phyloP scores from a whole-genome alignment of 2,329 filamentous ascomycete genomes.

The Trichoderma sp. region DNA sequence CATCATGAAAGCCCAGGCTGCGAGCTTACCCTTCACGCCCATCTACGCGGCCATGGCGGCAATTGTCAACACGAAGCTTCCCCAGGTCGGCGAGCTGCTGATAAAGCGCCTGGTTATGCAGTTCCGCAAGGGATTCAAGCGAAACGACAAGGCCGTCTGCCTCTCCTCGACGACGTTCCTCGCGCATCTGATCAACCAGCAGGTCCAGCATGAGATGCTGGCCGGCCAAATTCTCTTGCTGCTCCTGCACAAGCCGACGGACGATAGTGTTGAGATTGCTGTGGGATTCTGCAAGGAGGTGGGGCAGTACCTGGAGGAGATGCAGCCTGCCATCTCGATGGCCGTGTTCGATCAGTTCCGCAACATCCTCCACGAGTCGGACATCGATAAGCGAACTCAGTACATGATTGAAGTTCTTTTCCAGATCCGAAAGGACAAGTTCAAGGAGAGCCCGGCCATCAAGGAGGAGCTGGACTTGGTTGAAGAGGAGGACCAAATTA shows the following conservation, averaged over 20 bases:
- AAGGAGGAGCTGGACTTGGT: conserved; percentile 93
- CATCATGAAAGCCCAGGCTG: conserved; percentile 98
- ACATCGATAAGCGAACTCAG: conserved; percentile 97
- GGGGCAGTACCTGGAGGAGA: conserved; percentile 91
- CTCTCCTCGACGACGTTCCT: conserved; percentile 91
- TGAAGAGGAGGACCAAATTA: conserved; percentile 97
- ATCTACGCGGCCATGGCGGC: conserved; percentile 96
- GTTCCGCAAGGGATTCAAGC: conserved; percentile 92
- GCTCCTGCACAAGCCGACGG: conserved; percentile 92
- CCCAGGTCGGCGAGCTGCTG: conserved; percentile 88
- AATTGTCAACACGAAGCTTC: conserved; percentile 96
- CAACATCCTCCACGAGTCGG: conserved; percentile 91
- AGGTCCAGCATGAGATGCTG: conserved; percentile 91
- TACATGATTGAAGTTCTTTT: conserved; percentile 99
- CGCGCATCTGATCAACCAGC: conserved; percentile 92
- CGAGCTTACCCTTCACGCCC: conserved; percentile 91
- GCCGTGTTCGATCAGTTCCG: conserved; percentile 95
- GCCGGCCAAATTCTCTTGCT: conserved; percentile 89
- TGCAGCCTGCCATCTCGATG: conserved; percentile 84
- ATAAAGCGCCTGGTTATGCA: conserved; percentile 83
- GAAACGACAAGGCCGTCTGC: conserved; percentile 96
- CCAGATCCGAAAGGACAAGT: conserved; percentile 92
- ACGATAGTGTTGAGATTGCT: conserved; percentile 97
- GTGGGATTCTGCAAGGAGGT: conserved; percentile 92
- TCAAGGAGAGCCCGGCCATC: conserved; percentile 89